Base-by-base conservation (phyloP, 768 basidiomycete species). In the Lanmaoa pseudosensibilis region DNA sequence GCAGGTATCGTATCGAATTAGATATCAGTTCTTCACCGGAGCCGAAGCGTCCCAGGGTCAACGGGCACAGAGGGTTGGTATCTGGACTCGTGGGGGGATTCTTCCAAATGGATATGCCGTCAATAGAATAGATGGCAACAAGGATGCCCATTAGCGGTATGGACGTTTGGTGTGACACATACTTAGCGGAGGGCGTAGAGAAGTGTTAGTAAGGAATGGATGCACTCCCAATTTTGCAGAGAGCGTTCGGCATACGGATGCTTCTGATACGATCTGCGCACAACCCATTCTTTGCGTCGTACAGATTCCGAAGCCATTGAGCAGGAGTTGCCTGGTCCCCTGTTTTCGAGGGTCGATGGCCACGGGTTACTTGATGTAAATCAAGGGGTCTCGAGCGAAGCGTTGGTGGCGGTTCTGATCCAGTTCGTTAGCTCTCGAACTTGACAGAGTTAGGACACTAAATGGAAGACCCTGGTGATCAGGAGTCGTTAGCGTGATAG, bases 401-500 rank as follows among this genome's bases (percentile, higher is more conserved):
- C 6, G 40, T 55, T 46, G 16, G 44, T 27, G 36, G 25, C 46
- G n/a, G 46, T 46, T 52, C 56, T 58, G 37, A 44, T 45, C 37
- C 46, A 52, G 13, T 25, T 52, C 18, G 51, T 47, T 41, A 13
- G 62, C 59, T 57, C 59, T 63, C 65, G 69, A 65, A 57, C 60
- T 43, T 21, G 58, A 54, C 54, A 41, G 45, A 34, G 33, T 63
- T 46, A 61, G 57, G 62, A 63, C 63, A 58, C 57, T 27, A 41
- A 71, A 70, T 71, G 69, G 69, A 71, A 67, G 69, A 48, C 39
- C 55, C 58, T 71, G 69, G 55, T 46, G 62, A 70, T 71, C 69
- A 65, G 44, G 55, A 55, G 57, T 46, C 40, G 52, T 54, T 62
- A 30, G 59, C 47, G 56, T 59, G 67, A 67, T 65, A 60, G 54